Evolutionary conservation across 2,329 filamentous ascomycete genomes (phyloP), one percentile per base, ranked within the genome.

Genomic region (Tolypocladium ovalisporum): DNA sequence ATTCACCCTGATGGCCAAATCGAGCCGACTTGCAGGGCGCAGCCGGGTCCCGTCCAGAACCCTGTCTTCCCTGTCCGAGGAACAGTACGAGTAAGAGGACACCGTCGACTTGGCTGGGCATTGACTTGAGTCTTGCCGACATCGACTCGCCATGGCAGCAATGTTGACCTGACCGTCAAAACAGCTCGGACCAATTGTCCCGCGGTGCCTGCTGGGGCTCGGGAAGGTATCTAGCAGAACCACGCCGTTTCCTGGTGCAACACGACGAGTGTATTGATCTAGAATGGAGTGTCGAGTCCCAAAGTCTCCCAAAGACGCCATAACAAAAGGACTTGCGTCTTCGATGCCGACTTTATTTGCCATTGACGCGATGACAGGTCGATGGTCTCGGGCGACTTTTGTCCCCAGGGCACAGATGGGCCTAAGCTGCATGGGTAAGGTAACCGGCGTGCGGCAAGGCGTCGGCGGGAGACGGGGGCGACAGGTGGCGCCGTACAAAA

Each of bases 401-500:
- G 40, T 27, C 39, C 9, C 5, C 19, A 27, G 9, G 42, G 15
- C 10, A 4, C 27, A 15, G 13, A 15, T 17, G 34, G 34, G n/a
- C 32, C 29, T 44, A 40, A 34, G 52, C 51, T 47, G 40, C 19
- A 57, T 57, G 56, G 52, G 56, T 54, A 54, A 57, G 56, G 56
- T 54, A 24, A 54, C 37, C 22, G 52, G 32, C 35, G n/a, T n/a
- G 52, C 52, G n/a, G n/a, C n/a, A n/a, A 49, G 44, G 27, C 44
- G 44, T 32, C n/a, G 44, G 24, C 19, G 9, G 40, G 12, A 34
- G 4, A 34, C 32, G 9, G 32, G 37, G 37, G 37, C 7, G 17
- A 8, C 15, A 40, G 37, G 37, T 19, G 37, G 37, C 37, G 37
- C 19, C 19, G n/a, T 39, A 17, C 22, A 27, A 47, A 47, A 19